A percentile compares a stretch with the other conserved stretches of the same genome.
These are phyloP conservation scores for Populus tremula DNA, from an alignment of 345 rosid genomes.

Conservation along the genomic window DNA sequence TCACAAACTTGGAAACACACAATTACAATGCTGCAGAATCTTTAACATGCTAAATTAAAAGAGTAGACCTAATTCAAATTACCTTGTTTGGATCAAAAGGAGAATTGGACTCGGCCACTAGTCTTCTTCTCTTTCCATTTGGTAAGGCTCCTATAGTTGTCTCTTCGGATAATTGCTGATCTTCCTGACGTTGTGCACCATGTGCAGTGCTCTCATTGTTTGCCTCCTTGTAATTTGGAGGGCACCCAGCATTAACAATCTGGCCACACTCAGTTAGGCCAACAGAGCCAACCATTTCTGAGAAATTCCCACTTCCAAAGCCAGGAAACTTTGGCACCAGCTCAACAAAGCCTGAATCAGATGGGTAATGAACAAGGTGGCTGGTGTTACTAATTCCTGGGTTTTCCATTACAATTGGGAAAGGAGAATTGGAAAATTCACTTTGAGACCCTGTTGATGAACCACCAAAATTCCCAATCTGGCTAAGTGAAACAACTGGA, in stretches of 20 bases:
- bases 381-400: slow-evolving; percentile 43
- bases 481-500: slow-evolving; percentile 49
- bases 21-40: not conserved
- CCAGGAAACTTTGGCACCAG: slow-evolving; percentile 50
- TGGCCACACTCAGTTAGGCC: slow-evolving; percentile 39
- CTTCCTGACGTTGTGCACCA: slow-evolving; percentile 35
- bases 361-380: slow-evolving; percentile 46
- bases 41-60: not conserved
- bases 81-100: slow-evolving; percentile 58
- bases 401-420: slow-evolving; percentile 50
- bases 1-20: not conserved
- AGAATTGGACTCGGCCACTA: slow-evolving; percentile 39
- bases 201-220: slow-evolving; percentile 17
- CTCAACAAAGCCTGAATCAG: slow-evolving; percentile 56
- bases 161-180: slow-evolving; percentile 50
- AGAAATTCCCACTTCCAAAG: slow-evolving; percentile 56
- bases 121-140: slow-evolving; percentile 55
- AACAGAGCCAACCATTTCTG: slow-evolving; percentile 53
- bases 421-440: slow-evolving; percentile 53
- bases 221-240: slow-evolving; percentile 34
- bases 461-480: slow-evolving; percentile 41
- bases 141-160: slow-evolving; percentile 44
- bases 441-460: slow-evolving; percentile 50
- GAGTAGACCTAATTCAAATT: slow-evolving; percentile 12
- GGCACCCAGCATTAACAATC: slow-evolving; percentile 30